Base-by-base conservation (phyloP, 1,139 yeast species). In the Pichia sp. region DNA sequence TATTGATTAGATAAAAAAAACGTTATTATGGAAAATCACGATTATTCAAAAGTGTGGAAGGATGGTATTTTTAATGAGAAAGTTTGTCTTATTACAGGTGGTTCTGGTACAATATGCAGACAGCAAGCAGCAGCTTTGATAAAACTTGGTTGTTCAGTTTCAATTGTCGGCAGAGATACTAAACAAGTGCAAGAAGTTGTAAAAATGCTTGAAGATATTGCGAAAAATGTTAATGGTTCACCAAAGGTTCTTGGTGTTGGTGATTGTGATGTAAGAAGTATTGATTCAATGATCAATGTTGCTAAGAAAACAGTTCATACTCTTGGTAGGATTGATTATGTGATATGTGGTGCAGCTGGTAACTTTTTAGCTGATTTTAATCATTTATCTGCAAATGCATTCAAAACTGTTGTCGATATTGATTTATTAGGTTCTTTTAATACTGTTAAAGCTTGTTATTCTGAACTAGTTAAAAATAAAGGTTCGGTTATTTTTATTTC, bases 271-370 rank as follows among this genome's bases (percentile, higher is more conserved):
- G 97, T 90, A 6, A 74, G 97, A 52, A 75, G 78, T 30, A 74
- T 82, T 37, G 56, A 73, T 25, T 72, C 78, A 22, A 58, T 90
- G 48, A 71, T 66, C 12, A 57, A 57, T 9, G 95, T 95, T 0
- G 96, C 78, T 1, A 74, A 73, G 12, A 58, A 61, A 38, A 80
- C 96, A 0, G 85, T 87, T 22, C 57, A 64, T 11, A 72, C 73
- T 54, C 73, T 87, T 50, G 96, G 95, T 7, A 67, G 74, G 50
- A 82, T 86, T 51, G 97, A 90, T 63, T 84, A 65, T 60, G 94
- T 89, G 36, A 82, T 90, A 63, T 90, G 94, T 35, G 97, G 97
- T 22, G 97, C 97, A 3, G 97, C 97, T 4, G 97, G 97, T 6
- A 89, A 89, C 69, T 90, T 89, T 59, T 64, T 90, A 52, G 70